Conservation (phyloP, 2,329 filamentous ascomycete species). For the Penicillium vulpinum region DNA sequence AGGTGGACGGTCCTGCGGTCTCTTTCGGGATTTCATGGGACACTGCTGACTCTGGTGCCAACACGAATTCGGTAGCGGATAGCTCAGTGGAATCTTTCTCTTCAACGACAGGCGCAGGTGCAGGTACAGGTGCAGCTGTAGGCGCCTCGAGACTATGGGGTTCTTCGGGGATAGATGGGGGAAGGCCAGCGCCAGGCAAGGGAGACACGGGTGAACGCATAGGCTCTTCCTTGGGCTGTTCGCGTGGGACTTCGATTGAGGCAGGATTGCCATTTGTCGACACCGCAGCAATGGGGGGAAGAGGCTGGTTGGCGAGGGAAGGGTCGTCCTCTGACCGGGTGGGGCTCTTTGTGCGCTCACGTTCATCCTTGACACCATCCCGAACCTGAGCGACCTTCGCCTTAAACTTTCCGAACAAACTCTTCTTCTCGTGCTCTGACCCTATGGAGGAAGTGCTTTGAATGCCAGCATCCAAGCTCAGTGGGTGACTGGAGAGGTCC, state of each 20-base stretch:
- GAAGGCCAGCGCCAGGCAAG: constrained; percentile 32
- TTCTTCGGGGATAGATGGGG: constrained; percentile 37
- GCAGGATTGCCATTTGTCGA: constrained; percentile 22
- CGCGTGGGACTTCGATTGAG: constrained; percentile 25
- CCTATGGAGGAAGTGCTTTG: constrained; percentile 30
- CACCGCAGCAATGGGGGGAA: constrained; percentile 34
- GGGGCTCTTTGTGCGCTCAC: constrained; percentile 55
- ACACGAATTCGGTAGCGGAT: background rate
- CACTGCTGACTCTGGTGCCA: background rate
- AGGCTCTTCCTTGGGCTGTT: constrained; percentile 24
- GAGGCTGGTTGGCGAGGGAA: constrained; percentile 33
- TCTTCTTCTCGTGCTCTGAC: constrained; percentile 55
- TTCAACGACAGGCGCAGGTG: constrained; percentile 9
- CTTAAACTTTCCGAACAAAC: constrained; percentile 64
- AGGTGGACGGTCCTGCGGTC: background rate
- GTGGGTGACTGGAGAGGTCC: constrained; percentile 38
- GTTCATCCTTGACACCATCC: constrained; percentile 59
- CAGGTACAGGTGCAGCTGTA: constrained; percentile 12
- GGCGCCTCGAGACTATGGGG: constrained; percentile 31
- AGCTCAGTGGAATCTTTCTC: constrained; percentile 2
- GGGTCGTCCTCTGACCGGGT: constrained; percentile 41
- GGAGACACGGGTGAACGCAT: constrained; percentile 31
- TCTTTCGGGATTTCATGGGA: constrained; percentile 5
- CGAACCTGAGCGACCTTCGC: constrained; percentile 59
- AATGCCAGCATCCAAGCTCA: constrained; percentile 43